Conservation (phyloP, 2,329 filamentous ascomycete species). For the Fulvia fulva region DNA sequence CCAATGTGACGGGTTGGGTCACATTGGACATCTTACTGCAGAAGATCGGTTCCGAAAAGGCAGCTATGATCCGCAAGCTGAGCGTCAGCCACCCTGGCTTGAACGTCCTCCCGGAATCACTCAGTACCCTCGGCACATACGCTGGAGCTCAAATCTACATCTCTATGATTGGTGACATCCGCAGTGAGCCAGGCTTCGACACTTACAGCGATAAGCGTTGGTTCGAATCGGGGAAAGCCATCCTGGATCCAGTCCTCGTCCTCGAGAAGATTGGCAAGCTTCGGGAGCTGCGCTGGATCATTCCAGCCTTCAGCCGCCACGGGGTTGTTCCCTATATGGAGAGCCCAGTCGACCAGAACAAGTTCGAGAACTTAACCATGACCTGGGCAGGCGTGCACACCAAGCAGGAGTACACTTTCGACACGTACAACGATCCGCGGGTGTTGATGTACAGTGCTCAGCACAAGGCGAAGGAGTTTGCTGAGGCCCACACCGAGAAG, state of each 20-base stretch:
- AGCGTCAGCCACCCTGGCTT: conserved; percentile 5
- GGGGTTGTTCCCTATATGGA: not conserved
- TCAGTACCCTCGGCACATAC: not conserved
- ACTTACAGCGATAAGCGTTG: not conserved
- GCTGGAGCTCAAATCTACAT: not conserved
- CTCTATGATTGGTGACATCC: not conserved
- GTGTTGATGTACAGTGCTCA: not conserved
- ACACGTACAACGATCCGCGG: not conserved
- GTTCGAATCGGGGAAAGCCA: not conserved
- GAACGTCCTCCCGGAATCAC: not conserved
- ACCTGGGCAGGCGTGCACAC: not conserved
- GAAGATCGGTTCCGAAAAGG: conserved; percentile 4
- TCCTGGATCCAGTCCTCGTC: not conserved
- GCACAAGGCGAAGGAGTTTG: not conserved
- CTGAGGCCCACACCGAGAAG: not conserved
- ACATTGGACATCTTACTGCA: conserved; percentile 2
- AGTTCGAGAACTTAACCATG: not conserved
- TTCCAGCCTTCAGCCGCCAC: not conserved
- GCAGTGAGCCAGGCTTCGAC: not conserved
- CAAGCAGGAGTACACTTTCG: not conserved
- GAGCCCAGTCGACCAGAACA: not conserved
- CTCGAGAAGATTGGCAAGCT: not conserved
- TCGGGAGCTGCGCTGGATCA: not conserved
- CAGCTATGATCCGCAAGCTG: conserved; percentile 1
- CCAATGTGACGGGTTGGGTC: conserved; percentile 12